These are phyloP conservation scores for Aspergillus sp. DNA, from an alignment of 2,329 filamentous ascomycete species.

Conservation along the genomic window DNA sequence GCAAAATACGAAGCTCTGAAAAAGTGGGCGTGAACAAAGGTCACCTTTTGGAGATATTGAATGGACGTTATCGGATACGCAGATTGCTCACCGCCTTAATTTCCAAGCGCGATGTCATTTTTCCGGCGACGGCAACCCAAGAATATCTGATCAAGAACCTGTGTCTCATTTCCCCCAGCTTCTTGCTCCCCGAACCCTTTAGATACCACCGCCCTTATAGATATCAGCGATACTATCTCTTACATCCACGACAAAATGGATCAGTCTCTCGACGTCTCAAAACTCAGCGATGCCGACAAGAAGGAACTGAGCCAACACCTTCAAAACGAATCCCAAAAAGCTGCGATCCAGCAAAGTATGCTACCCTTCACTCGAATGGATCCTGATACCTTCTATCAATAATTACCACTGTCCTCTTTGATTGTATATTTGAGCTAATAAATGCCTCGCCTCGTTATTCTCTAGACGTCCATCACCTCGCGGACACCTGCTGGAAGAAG, in stretches of 20 bases:
- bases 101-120: neutral
- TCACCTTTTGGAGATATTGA: neutral
- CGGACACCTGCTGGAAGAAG: conserved; percentile 90
- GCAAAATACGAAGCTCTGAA: neutral
- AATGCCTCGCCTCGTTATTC: neutral
- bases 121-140: neutral
- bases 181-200: neutral
- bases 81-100: neutral
- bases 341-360: conserved; percentile 55
- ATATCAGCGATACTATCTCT: neutral
- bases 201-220: neutral
- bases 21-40: neutral
- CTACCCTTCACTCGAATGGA: conserved; percentile 1
- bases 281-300: conserved; percentile 80
- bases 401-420: neutral
- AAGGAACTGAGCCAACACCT: conserved; percentile 85
- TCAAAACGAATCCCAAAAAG: conserved; percentile 79
- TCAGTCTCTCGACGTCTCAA: conserved; percentile 62
- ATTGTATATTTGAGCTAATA: neutral
- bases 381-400: no score
- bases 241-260: conserved; percentile 32
- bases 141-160: neutral
- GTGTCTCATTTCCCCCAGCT: neutral
- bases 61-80: neutral
- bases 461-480: conserved; percentile 58